Evolutionary conservation across 176 grass and related monocot genomes (phyloP), one percentile per base, ranked within the genome.

Genomic region (Stipa capillata): DNA sequence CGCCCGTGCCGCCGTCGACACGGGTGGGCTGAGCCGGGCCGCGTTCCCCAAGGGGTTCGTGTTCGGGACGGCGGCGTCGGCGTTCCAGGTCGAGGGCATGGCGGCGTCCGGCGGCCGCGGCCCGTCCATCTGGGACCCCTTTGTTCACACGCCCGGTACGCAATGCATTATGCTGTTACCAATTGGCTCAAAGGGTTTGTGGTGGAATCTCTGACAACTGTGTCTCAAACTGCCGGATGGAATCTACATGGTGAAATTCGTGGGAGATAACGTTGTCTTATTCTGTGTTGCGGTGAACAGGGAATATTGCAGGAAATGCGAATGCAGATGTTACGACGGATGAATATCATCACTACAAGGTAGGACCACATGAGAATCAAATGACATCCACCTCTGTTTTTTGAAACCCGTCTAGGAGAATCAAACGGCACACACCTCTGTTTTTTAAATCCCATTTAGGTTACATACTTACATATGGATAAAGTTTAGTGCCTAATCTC

Each of bases 261-360:
- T 23, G 53, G 7, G 75, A 80, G 61, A 10, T 89, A 11, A 68
- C 10, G 2, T 66, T 10, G 15, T 56, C 28, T 36, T 72, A 10
- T 49, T 23, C n/a, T 64, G 7, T 52, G 44, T 50, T 13, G 43
- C 59, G 6, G 39, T 72, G 28, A 33, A 65, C 82, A 92, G 90
- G 90, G 37, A 89, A 75, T 7, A 92, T 89, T 58, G 69, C 83
- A 0, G 84, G 60, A 10, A 72, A 83, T 47, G 74, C 27, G 6
- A 92, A 88, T 42, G 90, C 86, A 0, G 90, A 92, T 89, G 90
- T 92, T 57, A 18, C 90, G 3, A 89, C 82, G 6, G 90, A 92
- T 33, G 86, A 92, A 24, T 92, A 92, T 60, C 86, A 92, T 86
- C 90, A 31, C 20, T 92, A 89, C 79, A 92, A 89, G 90, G 90